phyloP scores from a whole-genome alignment of 768 basidiomycete genomes.

The Phylloporus sp. region DNA sequence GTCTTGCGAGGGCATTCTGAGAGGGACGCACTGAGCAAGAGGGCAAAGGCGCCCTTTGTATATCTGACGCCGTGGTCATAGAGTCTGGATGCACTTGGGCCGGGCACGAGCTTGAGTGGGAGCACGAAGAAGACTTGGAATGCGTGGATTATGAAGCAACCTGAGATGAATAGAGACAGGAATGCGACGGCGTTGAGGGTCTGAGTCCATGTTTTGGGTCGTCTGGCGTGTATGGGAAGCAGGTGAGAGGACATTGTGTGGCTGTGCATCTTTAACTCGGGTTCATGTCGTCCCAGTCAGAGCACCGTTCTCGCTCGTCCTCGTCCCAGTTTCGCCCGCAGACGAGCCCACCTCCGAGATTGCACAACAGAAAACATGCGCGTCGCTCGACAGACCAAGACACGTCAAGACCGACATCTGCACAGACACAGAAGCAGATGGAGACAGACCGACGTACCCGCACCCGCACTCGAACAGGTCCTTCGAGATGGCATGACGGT shows the following conservation, averaged over 20 bases:
- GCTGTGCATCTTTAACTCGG: conserved; percentile 1
- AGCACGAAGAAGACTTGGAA: conserved; percentile 71
- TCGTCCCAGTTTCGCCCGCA: conserved; percentile 46
- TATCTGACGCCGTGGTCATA: conserved; percentile 71
- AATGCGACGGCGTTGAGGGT: conserved; percentile 48
- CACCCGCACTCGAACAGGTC: conserved; percentile 54
- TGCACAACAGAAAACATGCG: conserved; percentile 22
- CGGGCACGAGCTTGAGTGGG: conserved; percentile 62
- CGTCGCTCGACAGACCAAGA: conserved; percentile 23
- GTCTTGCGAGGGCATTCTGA: neutral
- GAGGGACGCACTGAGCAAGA: conserved; percentile 56
- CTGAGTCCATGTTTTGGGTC: conserved; percentile 50
- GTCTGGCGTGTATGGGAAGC: conserved; percentile 51
- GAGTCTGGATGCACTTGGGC: conserved; percentile 44
- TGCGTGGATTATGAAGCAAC: conserved; percentile 62
- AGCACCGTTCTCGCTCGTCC: conserved; percentile 39
- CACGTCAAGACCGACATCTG: too few relatives aligned
- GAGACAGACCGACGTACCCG: conserved; percentile 42
- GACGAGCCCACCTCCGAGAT: conserved; percentile 31
- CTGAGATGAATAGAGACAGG: conserved; percentile 53
- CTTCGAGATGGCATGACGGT: conserved; percentile 46
- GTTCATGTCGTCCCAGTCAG: conserved; percentile 12
- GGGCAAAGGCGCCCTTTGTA: conserved; percentile 80
- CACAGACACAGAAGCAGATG: too few relatives aligned
- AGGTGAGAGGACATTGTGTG: conserved; percentile 37